These are phyloP conservation scores for Dactylellina haptotyla DNA, from an alignment of 2,329 filamentous ascomycete genomes.

Conservation along the genomic window DNA sequence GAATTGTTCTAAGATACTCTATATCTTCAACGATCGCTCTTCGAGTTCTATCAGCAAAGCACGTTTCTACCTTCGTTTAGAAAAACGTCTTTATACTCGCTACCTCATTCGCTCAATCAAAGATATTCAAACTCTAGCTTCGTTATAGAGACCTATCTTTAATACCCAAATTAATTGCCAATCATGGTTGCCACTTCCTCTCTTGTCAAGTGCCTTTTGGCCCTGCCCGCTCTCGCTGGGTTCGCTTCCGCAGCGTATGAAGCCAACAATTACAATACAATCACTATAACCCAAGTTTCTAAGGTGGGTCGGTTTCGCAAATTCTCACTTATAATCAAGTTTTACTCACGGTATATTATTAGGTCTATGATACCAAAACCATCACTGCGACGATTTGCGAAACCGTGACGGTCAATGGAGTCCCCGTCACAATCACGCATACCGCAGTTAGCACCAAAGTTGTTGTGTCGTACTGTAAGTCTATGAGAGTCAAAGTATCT, in stretches of 20 bases:
- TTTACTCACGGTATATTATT: background rate
- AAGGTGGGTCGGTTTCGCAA: conserved; percentile 11
- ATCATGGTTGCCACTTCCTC: conserved; percentile 41
- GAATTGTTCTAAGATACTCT: conserved; percentile 19
- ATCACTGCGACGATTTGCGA: conserved; percentile 38
- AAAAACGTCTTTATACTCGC: conserved; percentile 19
- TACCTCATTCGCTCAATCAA: conserved; percentile 35
- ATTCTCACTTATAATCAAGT: background rate
- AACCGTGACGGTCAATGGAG: conserved; percentile 26
- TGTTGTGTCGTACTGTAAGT: conserved; percentile 40
- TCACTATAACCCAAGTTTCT: conserved; percentile 28
- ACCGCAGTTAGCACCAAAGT: conserved; percentile 19
- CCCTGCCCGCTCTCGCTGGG: conserved; percentile 22
- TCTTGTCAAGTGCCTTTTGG: conserved; percentile 21
- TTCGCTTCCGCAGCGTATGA: conserved; percentile 22
- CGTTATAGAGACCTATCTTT: conserved; percentile 39
- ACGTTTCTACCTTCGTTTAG: conserved; percentile 42
- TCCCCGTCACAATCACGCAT: conserved; percentile 27
- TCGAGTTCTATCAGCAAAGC: background rate
- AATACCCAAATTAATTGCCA: conserved; percentile 1
- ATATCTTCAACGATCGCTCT: conserved; percentile 38
- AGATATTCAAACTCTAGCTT: conserved; percentile 18
- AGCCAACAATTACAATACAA: background rate
- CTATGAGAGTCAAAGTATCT: background rate
- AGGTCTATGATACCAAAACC: conserved; percentile 25